Conservation (phyloP, 192 early-diverging fungal species). For the Coemansia sp. region DNA sequence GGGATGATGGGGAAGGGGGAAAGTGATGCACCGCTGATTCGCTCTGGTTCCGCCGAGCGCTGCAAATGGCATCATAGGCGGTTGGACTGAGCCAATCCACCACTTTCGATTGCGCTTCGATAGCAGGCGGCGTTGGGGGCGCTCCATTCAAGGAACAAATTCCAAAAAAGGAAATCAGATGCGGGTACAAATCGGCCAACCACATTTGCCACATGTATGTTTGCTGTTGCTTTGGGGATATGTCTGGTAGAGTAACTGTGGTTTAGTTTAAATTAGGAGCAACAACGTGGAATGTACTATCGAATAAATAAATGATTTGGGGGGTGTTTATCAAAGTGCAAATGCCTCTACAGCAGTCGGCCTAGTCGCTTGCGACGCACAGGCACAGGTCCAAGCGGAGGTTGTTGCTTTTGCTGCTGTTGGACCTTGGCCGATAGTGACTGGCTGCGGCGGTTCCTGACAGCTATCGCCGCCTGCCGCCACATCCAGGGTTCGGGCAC, state of each 20-base stretch:
- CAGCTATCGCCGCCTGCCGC: slow-evolving; percentile 51
- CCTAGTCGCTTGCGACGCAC: background rate
- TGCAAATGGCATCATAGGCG: background rate
- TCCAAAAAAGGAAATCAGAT: slow-evolving; percentile 1
- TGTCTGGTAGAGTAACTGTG: background rate
- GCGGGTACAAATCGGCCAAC: background rate
- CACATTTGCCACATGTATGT: background rate
- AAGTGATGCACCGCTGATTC: background rate
- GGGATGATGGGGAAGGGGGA: background rate
- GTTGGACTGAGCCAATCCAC: background rate
- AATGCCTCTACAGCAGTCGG: slow-evolving; percentile 1
- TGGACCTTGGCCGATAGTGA: slow-evolving; percentile 33
- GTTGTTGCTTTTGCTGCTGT: slow-evolving; percentile 9
- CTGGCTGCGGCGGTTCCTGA: slow-evolving; percentile 50
- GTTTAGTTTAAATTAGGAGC: background rate
- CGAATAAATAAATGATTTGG: background rate
- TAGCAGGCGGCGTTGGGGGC: slow-evolving; percentile 1
- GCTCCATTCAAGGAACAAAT: slow-evolving; percentile 1
- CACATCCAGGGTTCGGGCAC: slow-evolving; percentile 56
- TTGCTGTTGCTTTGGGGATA: background rate
- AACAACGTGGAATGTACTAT: background rate
- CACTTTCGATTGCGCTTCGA: slow-evolving; percentile 1
- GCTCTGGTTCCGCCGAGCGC: background rate
- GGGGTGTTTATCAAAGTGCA: background rate
- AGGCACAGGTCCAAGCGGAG: background rate